Percentiles rank a stretch among this genome's conserved stretches.
Conservation (phyloP, 2,329 filamentous ascomycete genomes). For the Penicillium sp. region DNA sequence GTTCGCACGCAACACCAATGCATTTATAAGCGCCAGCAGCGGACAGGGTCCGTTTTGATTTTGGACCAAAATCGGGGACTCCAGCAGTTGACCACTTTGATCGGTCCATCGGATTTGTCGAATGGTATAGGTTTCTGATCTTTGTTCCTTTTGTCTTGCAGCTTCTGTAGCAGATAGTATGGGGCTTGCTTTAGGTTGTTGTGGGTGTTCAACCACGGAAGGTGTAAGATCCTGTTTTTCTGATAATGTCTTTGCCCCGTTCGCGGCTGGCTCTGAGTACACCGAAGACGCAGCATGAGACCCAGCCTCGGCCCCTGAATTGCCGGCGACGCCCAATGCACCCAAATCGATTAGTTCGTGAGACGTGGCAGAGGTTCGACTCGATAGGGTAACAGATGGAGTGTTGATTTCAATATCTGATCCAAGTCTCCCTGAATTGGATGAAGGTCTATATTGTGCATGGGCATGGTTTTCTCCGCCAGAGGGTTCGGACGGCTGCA, state of each 20-base stretch:
- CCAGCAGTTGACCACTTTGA: conserved; percentile 60
- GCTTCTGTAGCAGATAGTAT: conserved; percentile 31
- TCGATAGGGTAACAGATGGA: conserved; percentile 23
- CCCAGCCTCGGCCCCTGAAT: conserved; percentile 5
- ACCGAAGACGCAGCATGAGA: conserved; percentile 13
- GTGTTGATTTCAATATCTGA: conserved; percentile 21
- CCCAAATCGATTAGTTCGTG: conserved; percentile 34
- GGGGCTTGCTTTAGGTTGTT: conserved; percentile 6
- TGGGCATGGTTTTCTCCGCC: conserved; percentile 2
- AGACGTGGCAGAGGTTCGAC: conserved; percentile 29
- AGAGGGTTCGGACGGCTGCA: conserved; percentile 10
- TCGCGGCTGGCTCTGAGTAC: conserved; percentile 6
- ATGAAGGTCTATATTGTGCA: conserved; percentile 3
- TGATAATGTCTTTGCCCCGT: background rate
- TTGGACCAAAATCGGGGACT: conserved; percentile 86
- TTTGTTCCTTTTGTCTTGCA: conserved; percentile 43
- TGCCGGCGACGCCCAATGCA: background rate
- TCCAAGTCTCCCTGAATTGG: conserved; percentile 11
- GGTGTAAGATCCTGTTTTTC: background rate
- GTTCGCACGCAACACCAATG: conserved; percentile 78
- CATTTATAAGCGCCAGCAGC: conserved; percentile 87
- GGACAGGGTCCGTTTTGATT: conserved; percentile 95
- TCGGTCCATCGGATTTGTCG: conserved; percentile 89
- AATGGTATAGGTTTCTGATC: conserved; percentile 82
- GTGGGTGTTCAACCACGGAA: background rate